These are phyloP conservation scores for Mortierella hygrophila DNA, from an alignment of 192 early-diverging fungal genomes.

Conservation along the genomic window DNA sequence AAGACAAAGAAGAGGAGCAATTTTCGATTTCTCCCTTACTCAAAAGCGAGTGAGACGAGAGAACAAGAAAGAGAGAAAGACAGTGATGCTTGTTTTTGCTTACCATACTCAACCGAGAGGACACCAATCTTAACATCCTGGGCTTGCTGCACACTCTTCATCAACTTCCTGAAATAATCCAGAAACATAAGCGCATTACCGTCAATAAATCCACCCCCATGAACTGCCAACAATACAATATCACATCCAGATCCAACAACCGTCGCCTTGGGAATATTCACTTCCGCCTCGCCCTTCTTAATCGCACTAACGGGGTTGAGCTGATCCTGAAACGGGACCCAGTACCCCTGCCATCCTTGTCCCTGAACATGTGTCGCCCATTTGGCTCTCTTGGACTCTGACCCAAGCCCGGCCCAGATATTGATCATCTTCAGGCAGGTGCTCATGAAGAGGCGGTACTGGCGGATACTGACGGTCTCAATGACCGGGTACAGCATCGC, in stretches of 20 bases:
- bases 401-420: constrained; percentile 13
- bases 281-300: neutral
- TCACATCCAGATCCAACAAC: constrained; percentile 33
- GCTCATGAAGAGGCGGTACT: constrained; percentile 26
- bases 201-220: constrained; percentile 40
- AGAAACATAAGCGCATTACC: constrained; percentile 38
- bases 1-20: neutral
- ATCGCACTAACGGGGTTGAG: neutral
- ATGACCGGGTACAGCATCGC: constrained; percentile 23
- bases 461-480: constrained; percentile 21
- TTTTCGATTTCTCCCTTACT: constrained; percentile 4
- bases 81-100: neutral
- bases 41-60: neutral
- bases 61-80: neutral
- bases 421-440: constrained; percentile 4
- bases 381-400: constrained; percentile 8
- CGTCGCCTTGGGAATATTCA: neutral
- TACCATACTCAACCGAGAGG: constrained; percentile 44
- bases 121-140: constrained; percentile 32
- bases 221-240: constrained; percentile 24
- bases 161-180: constrained; percentile 19
- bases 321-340: constrained; percentile 55
- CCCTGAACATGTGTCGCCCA: constrained; percentile 23
- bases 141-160: constrained; percentile 26
- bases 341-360: constrained; percentile 32